Percentiles rank a stretch among this genome's conserved stretches.
Conservation (phyloP, 164 flowering plant genomes). For the Magnolia sinica region DNA sequence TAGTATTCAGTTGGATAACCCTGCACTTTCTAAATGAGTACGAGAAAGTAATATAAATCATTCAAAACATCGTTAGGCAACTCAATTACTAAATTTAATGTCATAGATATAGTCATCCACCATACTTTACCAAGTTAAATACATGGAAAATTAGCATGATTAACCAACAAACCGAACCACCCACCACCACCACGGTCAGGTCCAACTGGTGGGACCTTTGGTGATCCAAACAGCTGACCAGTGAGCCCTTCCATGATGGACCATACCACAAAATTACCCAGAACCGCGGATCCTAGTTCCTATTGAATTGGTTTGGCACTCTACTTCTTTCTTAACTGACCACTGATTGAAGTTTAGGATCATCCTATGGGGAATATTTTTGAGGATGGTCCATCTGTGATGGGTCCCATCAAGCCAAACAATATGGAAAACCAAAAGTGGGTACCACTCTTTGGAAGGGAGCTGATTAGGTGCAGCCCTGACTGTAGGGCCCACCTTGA, state of each 20-base stretch:
- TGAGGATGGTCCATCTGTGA: not conserved
- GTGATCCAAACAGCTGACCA: not conserved
- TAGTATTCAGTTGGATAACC: constrained; percentile 35
- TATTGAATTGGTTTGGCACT: too few relatives aligned
- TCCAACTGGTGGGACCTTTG: not conserved
- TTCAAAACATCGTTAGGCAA: not conserved
- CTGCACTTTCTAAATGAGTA: constrained; percentile 28
- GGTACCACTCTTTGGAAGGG: too few relatives aligned
- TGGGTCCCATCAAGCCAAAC: not conserved
- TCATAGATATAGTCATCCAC: not conserved
- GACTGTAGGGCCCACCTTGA: too few relatives aligned
- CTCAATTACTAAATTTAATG: not conserved
- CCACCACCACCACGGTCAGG: too few relatives aligned
- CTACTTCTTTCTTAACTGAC: too few relatives aligned
- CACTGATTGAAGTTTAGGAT: too few relatives aligned
- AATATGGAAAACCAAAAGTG: not conserved
- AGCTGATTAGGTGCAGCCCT: too few relatives aligned
- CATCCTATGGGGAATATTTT: not conserved
- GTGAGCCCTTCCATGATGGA: not conserved
- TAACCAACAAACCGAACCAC: not conserved
- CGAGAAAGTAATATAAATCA: not conserved
- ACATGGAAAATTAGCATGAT: not conserved
- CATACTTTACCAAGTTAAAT: not conserved
- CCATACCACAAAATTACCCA: not conserved
- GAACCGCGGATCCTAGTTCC: too few relatives aligned